Conservation (phyloP, 306 rosid species). For the Vigna nakashimae region DNA sequence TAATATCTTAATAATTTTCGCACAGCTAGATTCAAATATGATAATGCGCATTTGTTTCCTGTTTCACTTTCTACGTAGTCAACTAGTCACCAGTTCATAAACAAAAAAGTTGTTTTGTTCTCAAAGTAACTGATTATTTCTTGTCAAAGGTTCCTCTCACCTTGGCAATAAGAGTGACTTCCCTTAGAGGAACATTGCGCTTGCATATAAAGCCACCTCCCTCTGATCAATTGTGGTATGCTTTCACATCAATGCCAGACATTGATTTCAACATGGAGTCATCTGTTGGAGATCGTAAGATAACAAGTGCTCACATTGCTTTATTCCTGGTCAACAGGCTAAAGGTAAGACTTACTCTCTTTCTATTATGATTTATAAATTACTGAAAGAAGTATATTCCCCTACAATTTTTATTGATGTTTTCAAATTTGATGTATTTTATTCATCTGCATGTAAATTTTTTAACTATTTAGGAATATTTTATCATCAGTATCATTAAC, state of each 20-base stretch:
- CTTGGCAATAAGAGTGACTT: slow-evolving; percentile 73
- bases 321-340: slow-evolving; percentile 66
- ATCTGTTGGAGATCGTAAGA: slow-evolving; percentile 81
- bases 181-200: slow-evolving; percentile 85
- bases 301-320: slow-evolving; percentile 70
- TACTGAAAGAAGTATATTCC: neutral
- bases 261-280: slow-evolving; percentile 83
- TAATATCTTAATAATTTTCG: neutral
- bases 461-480: neutral
- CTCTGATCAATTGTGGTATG: slow-evolving; percentile 89
- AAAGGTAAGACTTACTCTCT: slow-evolving; percentile 66
- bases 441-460: slow-evolving; percentile 1
- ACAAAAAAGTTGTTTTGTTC: slow-evolving; percentile 12
- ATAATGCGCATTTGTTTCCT: slow-evolving; percentile 34
- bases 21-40: slow-evolving; percentile 9
- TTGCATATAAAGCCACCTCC: slow-evolving; percentile 98
- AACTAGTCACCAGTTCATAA: slow-evolving; percentile 15
- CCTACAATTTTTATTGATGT: neutral
- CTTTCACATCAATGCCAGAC: slow-evolving; percentile 94
- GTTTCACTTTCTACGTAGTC: neutral
- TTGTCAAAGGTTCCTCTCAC: slow-evolving; percentile 84
- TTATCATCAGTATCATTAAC: slow-evolving; percentile 2
- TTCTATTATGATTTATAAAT: slow-evolving; percentile 31
- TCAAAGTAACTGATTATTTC: slow-evolving; percentile 47
- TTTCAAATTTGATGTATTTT: slow-evolving; percentile 30